phyloP scores from a whole-genome alignment of 768 basidiomycete genomes.

The Lentinula sp. region DNA sequence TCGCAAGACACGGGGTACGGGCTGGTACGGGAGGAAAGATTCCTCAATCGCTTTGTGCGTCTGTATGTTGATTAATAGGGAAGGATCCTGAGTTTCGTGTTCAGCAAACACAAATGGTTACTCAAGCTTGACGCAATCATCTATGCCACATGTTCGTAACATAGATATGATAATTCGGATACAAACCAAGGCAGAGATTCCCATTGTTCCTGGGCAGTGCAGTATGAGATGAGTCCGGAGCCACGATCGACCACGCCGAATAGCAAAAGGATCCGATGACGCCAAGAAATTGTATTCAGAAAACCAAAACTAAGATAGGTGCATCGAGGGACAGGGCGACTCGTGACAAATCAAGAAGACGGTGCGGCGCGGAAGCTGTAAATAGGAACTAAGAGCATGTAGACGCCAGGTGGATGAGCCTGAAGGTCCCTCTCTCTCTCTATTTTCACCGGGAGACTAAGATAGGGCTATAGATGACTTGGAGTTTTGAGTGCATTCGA shows the following conservation, averaged over 20 bases:
- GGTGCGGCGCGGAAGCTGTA: not conserved
- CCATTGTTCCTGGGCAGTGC: constrained; percentile 4
- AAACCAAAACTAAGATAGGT: not conserved
- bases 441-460: too few relatives aligned
- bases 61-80: too few relatives aligned
- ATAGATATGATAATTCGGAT: not conserved
- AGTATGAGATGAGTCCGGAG: not conserved
- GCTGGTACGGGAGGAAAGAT: not conserved
- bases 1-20: not conserved
- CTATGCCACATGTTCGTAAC: not conserved
- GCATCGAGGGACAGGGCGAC: not conserved
- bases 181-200: constrained; percentile 1
- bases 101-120: not conserved
- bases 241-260: not conserved
- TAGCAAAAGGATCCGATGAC: not conserved
- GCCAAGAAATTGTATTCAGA: not conserved
- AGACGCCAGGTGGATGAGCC: too few relatives aligned
- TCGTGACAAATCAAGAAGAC: not conserved
- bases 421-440: too few relatives aligned
- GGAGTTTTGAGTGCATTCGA: too few relatives aligned
- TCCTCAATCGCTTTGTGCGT: too few relatives aligned
- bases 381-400: not conserved
- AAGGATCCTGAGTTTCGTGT: too few relatives aligned
- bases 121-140: not conserved
- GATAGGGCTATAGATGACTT: too few relatives aligned